Evolutionary conservation across 192 early-diverging fungal genomes (phyloP).

Genomic region (Coemansia biformis): DNA sequence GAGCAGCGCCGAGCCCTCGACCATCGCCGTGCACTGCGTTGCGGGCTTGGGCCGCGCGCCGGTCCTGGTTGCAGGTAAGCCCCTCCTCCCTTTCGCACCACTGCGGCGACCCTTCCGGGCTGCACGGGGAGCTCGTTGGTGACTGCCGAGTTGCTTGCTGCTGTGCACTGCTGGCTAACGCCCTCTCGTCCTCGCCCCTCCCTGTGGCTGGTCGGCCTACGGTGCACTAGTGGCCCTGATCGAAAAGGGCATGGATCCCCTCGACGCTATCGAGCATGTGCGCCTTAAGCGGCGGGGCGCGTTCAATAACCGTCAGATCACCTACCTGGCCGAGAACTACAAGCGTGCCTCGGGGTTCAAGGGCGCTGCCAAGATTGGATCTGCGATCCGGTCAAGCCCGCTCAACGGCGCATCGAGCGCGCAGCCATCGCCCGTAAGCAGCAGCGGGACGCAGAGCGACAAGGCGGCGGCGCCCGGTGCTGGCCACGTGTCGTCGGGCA

Average conservation of each 20-base stretch:
- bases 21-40: slow-evolving; percentile 90
- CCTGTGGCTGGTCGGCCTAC: too few species aligned
- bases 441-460: too few species aligned
- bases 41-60: slow-evolving; percentile 94
- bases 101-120: too few species aligned
- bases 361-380: slow-evolving; percentile 17
- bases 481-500: slow-evolving; percentile 2
- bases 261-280: slow-evolving; percentile 71
- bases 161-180: too few species aligned
- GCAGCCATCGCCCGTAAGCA: too few species aligned
- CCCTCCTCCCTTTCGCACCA: too few species aligned
- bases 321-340: slow-evolving; percentile 52
- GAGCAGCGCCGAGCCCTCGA: slow-evolving; percentile 42
- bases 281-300: slow-evolving; percentile 69
- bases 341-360: slow-evolving; percentile 41
- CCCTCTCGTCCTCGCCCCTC: too few species aligned
- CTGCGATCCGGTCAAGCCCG: slow-evolving; percentile 25
- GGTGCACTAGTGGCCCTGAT: slow-evolving; percentile 78
- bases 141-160: too few species aligned
- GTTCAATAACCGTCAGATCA: slow-evolving; percentile 75
- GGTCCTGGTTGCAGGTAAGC: slow-evolving; percentile 77
- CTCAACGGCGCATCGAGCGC: neutral
- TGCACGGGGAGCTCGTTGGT: too few species aligned
- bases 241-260: slow-evolving; percentile 69
- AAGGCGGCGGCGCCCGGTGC: too few species aligned